These are phyloP conservation scores for Brettanomyces nanus DNA, from an alignment of 805 yeast species.

Conservation along the genomic window DNA sequence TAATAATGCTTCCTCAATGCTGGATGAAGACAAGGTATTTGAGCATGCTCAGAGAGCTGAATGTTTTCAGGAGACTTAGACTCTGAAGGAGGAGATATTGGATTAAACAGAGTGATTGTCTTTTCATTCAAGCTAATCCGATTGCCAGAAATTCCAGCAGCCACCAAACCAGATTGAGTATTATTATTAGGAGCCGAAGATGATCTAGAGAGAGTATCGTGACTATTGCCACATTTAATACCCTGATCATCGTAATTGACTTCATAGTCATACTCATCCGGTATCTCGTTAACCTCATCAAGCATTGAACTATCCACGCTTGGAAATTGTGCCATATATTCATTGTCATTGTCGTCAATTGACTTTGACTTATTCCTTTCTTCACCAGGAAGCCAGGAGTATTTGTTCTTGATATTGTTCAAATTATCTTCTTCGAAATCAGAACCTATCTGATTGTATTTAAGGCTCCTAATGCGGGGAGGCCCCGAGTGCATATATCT, in stretches of 20 bases:
- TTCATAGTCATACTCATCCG: constrained; percentile 26
- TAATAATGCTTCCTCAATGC: not conserved
- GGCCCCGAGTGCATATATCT: too few species aligned
- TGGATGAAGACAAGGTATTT: not conserved
- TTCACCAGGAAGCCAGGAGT: constrained; percentile 4
- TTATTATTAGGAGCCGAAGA: too few species aligned
- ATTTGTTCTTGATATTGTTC: constrained; percentile 4
- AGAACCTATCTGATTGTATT: constrained; percentile 8
- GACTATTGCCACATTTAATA: too few species aligned
- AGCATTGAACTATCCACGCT: constrained; percentile 20
- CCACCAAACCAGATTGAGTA: constrained; percentile 1
- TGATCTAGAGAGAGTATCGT: too few species aligned
- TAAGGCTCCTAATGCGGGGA: constrained; percentile 1
- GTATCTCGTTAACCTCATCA: constrained; percentile 29
- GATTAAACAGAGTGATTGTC: constrained; percentile 25
- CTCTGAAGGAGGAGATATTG: constrained; percentile 5
- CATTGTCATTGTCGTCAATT: not conserved
- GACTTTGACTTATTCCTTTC: too few species aligned
- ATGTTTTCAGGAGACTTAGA: not conserved
- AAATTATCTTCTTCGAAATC: constrained; percentile 4
- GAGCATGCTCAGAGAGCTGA: not conserved
- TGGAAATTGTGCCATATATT: constrained; percentile 5
- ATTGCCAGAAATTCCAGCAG: constrained; percentile 2
- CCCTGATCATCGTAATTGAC: not conserved
- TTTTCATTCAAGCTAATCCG: constrained; percentile 17